Evolutionary conservation across 805 yeast genomes (phyloP), one percentile per base, ranked within the genome.

Genomic region (Candida loeiensis): DNA sequence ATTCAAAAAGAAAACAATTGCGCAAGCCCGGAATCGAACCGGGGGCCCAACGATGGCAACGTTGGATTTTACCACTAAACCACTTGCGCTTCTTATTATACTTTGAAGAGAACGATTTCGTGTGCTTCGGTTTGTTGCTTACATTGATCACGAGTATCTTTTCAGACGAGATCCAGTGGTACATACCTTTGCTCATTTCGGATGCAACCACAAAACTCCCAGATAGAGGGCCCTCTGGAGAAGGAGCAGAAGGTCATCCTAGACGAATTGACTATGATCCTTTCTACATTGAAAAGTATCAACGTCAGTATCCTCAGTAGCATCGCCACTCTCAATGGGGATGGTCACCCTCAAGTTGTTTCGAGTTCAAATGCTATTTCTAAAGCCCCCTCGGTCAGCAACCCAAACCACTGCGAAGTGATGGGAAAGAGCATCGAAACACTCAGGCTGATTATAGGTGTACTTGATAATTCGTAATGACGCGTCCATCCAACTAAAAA

Each of bases 221-320:
- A n/a, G n/a, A n/a, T n/a, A n/a, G n/a, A n/a, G n/a, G n/a, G n/a
- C n/a, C n/a, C n/a, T n/a, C 4, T 21, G 25, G 29, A 15, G 8
- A 15, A n/a, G n/a, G 12, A 30, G 11, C 28, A 37, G 15, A 16
- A 9, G 8, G 4, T 19, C 3, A 25, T 66, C 8, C 48, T 67
- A 9, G 27, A 52, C 5, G 70, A 67, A 44, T 53, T 67, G 13
- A 55, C 62, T 40, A 45, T 62, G 55, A 67, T 67, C 11, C 51
- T 63, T 9, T 34, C 49, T 20, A 66, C 73, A 3, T 53, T 57
- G 8, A 55, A 56, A 32, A 50, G 48, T 32, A 64, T 66, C 25
- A 56, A 67, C 37, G 40, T 38, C 14, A 64, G 57, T 40, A 30
- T 67, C 8, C 37, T 45, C 13, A 49, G 47, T 18, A 53, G 65